Conservation (phyloP, 2,329 filamentous ascomycete genomes). For the Alternaria gansuensis region DNA sequence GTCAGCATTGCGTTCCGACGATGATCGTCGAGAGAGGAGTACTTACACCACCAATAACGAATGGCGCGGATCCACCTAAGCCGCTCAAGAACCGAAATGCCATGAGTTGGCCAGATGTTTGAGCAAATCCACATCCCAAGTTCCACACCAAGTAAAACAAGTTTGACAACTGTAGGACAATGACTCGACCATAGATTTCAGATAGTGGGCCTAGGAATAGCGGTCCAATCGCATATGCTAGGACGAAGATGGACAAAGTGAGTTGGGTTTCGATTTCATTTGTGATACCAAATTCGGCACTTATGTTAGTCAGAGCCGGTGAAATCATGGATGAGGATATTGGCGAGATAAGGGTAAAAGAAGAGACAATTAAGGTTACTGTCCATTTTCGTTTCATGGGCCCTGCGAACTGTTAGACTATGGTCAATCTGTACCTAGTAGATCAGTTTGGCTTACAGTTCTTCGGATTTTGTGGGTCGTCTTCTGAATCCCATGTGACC, state of each 20-base stretch:
- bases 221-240: conserved; percentile 54
- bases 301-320: conserved; percentile 47
- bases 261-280: conserved; percentile 45
- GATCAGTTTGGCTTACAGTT: conserved; percentile 17
- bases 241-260: conserved; percentile 53
- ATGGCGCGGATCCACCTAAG: conserved; percentile 50
- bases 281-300: conserved; percentile 48
- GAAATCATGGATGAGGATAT: conserved; percentile 54
- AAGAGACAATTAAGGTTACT: conserved; percentile 56
- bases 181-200: conserved; percentile 52
- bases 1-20: conserved; percentile 1
- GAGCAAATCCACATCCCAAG: conserved; percentile 53
- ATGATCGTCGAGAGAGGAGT: neutral
- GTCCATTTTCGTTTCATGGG: conserved; percentile 55
- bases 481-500: conserved; percentile 58
- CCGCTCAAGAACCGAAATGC: conserved; percentile 52
- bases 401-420: conserved; percentile 9
- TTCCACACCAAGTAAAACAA: conserved; percentile 54
- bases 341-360: conserved; percentile 55
- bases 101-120: conserved; percentile 46
- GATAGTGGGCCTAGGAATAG: conserved; percentile 51
- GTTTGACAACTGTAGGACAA: conserved; percentile 51
- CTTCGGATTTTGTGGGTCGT: conserved; percentile 57
- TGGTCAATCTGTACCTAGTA: neutral
- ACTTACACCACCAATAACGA: conserved; percentile 51